A percentile compares a stretch with the other conserved stretches of the same genome.
Evolutionary conservation across 2,329 filamentous ascomycete genomes (phyloP).

Genomic region (Huntiella savannae): DNA sequence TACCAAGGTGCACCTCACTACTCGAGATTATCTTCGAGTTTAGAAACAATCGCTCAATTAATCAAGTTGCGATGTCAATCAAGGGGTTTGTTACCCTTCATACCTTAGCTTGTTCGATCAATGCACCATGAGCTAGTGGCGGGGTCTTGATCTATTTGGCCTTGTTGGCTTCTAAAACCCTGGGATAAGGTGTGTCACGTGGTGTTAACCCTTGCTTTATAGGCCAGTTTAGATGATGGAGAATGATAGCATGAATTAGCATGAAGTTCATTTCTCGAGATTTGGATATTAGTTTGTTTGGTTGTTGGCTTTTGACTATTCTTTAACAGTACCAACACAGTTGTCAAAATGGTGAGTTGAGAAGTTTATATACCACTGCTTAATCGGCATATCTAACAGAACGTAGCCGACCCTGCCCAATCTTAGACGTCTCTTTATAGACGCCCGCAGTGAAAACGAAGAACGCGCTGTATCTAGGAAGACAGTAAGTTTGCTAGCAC

Average conservation of each 20-base stretch:
- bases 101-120: constrained; percentile 1
- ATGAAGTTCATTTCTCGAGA: too few species aligned
- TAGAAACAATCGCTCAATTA: too few species aligned
- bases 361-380: neutral
- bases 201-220: neutral
- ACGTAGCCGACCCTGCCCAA: constrained; percentile 69
- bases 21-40: too few species aligned
- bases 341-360: constrained; percentile 3
- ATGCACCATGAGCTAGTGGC: neutral
- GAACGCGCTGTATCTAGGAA: constrained; percentile 87
- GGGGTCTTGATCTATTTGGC: neutral
- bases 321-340: neutral
- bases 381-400: constrained; percentile 6
- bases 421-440: constrained; percentile 86
- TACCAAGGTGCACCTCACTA: too few species aligned
- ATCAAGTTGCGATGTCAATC: too few species aligned
- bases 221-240: neutral
- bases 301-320: too few species aligned
- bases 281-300: too few species aligned
- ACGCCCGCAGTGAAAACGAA: constrained; percentile 79
- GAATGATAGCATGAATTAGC: too few species aligned
- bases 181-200: too few species aligned
- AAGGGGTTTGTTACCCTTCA: neutral
- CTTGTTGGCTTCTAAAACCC: neutral
- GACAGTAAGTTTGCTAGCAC: constrained; percentile 42